Conservation (phyloP, 2,329 filamentous ascomycete species). For the Hypoxylon sp. region DNA sequence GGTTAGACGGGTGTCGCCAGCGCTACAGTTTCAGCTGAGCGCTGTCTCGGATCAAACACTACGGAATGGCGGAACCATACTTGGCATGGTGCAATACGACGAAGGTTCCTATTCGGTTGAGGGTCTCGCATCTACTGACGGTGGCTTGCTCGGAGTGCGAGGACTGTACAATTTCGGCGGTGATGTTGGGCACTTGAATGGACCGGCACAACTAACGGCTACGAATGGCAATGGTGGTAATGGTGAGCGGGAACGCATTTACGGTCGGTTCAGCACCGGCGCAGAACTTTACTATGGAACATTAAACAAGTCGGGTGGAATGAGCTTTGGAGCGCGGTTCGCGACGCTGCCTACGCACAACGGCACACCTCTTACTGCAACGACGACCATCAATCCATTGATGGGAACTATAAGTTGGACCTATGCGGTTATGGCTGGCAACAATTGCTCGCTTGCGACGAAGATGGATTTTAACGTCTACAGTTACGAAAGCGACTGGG, state of each 20-base stretch:
- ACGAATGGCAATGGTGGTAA: slow-evolving; percentile 48
- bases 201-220: slow-evolving; percentile 32
- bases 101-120: slow-evolving; percentile 90
- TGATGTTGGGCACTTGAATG: slow-evolving; percentile 65
- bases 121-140: slow-evolving; percentile 92
- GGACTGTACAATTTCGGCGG: slow-evolving; percentile 96
- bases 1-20: slow-evolving; percentile 81
- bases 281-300: slow-evolving; percentile 96
- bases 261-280: slow-evolving; percentile 89
- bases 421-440: slow-evolving; percentile 90
- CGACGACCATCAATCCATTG: slow-evolving; percentile 90
- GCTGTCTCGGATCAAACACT: slow-evolving; percentile 81
- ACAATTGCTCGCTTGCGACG: slow-evolving; percentile 86
- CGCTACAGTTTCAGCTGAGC: slow-evolving; percentile 84
- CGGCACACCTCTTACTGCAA: slow-evolving; percentile 93
- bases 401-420: slow-evolving; percentile 94
- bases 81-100: slow-evolving; percentile 85
- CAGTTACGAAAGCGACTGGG: slow-evolving; percentile 95
- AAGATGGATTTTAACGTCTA: slow-evolving; percentile 98
- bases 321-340: slow-evolving; percentile 90
- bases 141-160: slow-evolving; percentile 86
- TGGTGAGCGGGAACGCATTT: slow-evolving; percentile 72
- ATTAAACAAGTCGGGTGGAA: slow-evolving; percentile 91
- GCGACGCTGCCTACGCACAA: slow-evolving; percentile 85
- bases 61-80: slow-evolving; percentile 81